Evolutionary conservation across 2,329 filamentous ascomycete genomes (phyloP).

Genomic region (Aspergillus intermedius): DNA sequence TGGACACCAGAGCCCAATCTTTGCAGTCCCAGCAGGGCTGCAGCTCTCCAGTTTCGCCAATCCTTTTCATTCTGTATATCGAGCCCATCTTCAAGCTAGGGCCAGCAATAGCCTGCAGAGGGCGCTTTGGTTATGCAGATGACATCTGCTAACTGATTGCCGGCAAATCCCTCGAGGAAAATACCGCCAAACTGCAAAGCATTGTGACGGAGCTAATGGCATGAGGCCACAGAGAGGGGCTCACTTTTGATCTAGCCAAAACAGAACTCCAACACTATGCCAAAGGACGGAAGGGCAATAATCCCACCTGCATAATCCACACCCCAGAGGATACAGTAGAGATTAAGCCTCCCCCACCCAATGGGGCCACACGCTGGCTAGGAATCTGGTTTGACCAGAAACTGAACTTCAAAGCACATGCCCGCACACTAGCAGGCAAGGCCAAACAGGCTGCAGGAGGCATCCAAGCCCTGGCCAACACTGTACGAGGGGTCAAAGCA

Average conservation of each 20-base stretch:
- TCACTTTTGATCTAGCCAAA: neutral
- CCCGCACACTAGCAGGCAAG: neutral
- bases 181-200: neutral
- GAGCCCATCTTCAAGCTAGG: neutral
- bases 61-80: slow-evolving; percentile 1
- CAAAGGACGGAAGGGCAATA: neutral
- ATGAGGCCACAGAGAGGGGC: neutral
- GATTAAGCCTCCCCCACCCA: neutral
- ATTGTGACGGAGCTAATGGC: neutral
- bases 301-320: too few species aligned
- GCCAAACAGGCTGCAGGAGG: neutral
- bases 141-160: neutral
- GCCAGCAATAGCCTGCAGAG: neutral
- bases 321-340: neutral
- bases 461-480: neutral
- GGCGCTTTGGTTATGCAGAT: slow-evolving; percentile 1
- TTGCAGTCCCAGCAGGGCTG: neutral
- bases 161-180: neutral
- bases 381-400: neutral
- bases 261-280: neutral
- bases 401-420: neutral
- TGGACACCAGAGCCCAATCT: neutral
- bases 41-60: slow-evolving; percentile 1
- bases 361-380: neutral
- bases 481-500: neutral